Base-by-base conservation (phyloP, 2,329 filamentous ascomycete genomes). In the Chrysosporium keratinophilum region DNA sequence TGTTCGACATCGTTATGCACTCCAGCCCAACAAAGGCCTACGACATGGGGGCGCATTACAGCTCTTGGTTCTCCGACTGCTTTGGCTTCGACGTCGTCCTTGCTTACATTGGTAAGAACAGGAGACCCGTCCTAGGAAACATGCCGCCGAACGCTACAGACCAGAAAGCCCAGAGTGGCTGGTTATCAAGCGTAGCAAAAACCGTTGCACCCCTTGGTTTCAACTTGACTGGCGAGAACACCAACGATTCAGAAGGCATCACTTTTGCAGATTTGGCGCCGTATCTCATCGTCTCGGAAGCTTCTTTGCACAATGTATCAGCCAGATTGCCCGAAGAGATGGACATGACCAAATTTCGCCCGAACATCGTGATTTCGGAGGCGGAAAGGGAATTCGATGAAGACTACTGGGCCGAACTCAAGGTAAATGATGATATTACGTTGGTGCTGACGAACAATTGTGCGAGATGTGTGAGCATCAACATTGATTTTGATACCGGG, bases 231-330 rank as follows among this genome's bases (percentile, higher is more conserved):
- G 14, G n/a, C 43, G n/a, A 39, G 14, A n/a, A 23, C 19, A 28
- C 45, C 37, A 28, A 23, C 9, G 40, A 39, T 53, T 0, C 43
- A 20, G 71, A 75, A 35, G 78, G 73, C 63, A 76, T 91, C 42
- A 80, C 79, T 1, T 93, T 91, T 68, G 79, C 82, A 39, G 87
- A 93, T 67, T 79, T 80, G 58, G 86, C 87, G 1, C 84, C 87
- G 0, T 86, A 85, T 65, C 77, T 95, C 12, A 68, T 95, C 20
- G 77, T 84, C 4, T 87, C 83, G 0, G 76, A 82, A 56, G 77
- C 80, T 1, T 93, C 86, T 1, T 76, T 90, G n/a, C 69, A 75
- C 17, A 76, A 87, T 60, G 78, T 94, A 45, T 80, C 78, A 34
- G 65, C 65, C 5, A 76, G 82, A 3, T 67, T 88, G 5, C 69